These are phyloP conservation scores for Talaromyces verruculosus DNA, from an alignment of 2,329 filamentous ascomycete species.

Conservation along the genomic window DNA sequence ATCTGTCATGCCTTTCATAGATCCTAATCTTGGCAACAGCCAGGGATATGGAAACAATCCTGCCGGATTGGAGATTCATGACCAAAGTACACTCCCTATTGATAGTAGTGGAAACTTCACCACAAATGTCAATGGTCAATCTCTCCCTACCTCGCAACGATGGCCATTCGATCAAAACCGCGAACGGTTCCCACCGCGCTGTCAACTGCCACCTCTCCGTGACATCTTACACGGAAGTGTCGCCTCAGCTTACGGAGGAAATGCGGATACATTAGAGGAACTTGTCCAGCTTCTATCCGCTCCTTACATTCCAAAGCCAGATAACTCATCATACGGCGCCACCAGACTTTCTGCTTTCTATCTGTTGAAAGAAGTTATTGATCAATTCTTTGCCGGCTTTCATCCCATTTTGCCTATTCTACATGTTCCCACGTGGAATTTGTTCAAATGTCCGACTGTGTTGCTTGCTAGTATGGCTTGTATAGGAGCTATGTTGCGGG, in stretches of 20 bases:
- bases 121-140: neutral
- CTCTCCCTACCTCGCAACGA: neutral
- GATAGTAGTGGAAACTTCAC: neutral
- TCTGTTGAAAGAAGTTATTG: constrained; percentile 8
- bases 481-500: constrained; percentile 14
- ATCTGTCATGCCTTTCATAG: neutral
- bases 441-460: constrained; percentile 13
- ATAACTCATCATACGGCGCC: neutral
- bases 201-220: constrained; percentile 8
- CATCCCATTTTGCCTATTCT: constrained; percentile 10
- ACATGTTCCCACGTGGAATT: constrained; percentile 1
- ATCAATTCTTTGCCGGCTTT: constrained; percentile 5
- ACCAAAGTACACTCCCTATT: neutral
- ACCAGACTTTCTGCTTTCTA: neutral
- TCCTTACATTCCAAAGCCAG: constrained; percentile 13
- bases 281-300: constrained; percentile 10
- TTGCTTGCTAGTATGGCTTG: constrained; percentile 16
- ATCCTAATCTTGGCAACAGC: neutral
- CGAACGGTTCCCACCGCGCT: constrained; percentile 6
- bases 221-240: constrained; percentile 11
- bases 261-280: neutral
- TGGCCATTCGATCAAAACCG: constrained; percentile 16
- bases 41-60: neutral
- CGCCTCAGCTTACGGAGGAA: neutral
- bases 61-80: neutral